Evolutionary conservation across 805 yeast genomes (phyloP).

Genomic region (Myxozyma vanderwaltii): DNA sequence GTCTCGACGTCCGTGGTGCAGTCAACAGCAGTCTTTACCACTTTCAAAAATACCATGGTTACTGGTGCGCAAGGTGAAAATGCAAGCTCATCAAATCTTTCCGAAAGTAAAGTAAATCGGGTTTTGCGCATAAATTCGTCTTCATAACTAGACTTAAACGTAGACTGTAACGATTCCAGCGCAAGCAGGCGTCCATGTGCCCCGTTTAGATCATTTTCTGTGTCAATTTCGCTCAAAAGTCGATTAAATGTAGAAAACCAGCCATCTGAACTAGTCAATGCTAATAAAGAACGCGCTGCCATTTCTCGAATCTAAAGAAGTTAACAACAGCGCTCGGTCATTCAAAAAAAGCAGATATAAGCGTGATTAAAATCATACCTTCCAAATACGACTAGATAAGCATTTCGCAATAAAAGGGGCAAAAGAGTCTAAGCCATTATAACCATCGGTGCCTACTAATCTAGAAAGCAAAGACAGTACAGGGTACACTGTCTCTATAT

Average conservation of each 20-base stretch:
- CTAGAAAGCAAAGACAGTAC: conserved; percentile 71
- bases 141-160: background rate
- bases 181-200: conserved; percentile 65
- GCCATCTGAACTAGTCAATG: conserved; percentile 47
- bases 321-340: background rate
- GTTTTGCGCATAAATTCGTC: background rate
- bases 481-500: conserved; percentile 69
- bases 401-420: conserved; percentile 51
- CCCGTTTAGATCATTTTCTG: conserved; percentile 46
- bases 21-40: conserved; percentile 8
- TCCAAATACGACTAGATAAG: conserved; percentile 66
- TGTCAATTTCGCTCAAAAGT: conserved; percentile 36
- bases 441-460: conserved; percentile 61
- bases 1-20: background rate
- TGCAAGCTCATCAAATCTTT: conserved; percentile 14
- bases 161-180: conserved; percentile 37
- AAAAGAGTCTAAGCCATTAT: conserved; percentile 57
- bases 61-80: conserved; percentile 12
- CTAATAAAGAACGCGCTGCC: conserved; percentile 71
- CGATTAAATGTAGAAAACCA: conserved; percentile 40
- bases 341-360: too few relatives aligned
- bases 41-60: conserved; percentile 9
- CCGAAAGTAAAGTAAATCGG: background rate
- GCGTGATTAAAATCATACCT: conserved; percentile 40
- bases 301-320: conserved; percentile 65